Evolutionary conservation across 2,329 filamentous ascomycete species (phyloP), one percentile per base, ranked within the genome.

Genomic region (Botryosphaeria dothidea): DNA sequence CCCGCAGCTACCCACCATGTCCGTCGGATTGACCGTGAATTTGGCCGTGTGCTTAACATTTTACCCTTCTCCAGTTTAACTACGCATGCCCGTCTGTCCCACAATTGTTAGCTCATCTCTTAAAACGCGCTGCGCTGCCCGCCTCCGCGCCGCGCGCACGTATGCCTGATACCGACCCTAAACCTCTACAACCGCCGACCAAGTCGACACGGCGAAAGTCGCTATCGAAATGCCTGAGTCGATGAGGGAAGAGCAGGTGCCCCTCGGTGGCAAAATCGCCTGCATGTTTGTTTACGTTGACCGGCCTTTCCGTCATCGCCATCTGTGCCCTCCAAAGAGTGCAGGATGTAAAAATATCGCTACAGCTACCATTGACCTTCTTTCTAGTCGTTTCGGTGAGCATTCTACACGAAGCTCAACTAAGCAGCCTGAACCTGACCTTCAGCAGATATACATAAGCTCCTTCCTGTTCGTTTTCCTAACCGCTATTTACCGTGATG

Each of bases 251-350:
- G 38, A n/a, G 4, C 36, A 58, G 9, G 54, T 58, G 36, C 54
- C 54, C 4, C 25, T 58, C 4, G 54, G 36, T 19, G 54, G 54
- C 9, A 58, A 58, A 34, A 41, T 58, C 3, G 38, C 34, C 9
- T 45, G 54, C 54, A 58, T 58, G 54, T 58, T 58, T 21, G 23
- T 58, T 23, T 58, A n/a, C 54, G 13, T 17, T 58, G 3, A 21
- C 23, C 6, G 54, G 31, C 23, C 54, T 58, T 25, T 34, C 54
- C 15, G 2, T 58, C 17, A 58, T 58, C 38, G 38, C 54, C 6
- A 58, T 58, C 17, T 43, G 36, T 15, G 45, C 25, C 4, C 54
- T 58, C 8, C 25, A 36, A 27, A 23, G 54, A 19, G 54, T 58
- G 5, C 54, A 58, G 25, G 54, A 23, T 25, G 23, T 45, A 23